Base-by-base conservation (phyloP, 495 filamentous ascomycete genomes). In the Neurospora cerealis region DNA sequence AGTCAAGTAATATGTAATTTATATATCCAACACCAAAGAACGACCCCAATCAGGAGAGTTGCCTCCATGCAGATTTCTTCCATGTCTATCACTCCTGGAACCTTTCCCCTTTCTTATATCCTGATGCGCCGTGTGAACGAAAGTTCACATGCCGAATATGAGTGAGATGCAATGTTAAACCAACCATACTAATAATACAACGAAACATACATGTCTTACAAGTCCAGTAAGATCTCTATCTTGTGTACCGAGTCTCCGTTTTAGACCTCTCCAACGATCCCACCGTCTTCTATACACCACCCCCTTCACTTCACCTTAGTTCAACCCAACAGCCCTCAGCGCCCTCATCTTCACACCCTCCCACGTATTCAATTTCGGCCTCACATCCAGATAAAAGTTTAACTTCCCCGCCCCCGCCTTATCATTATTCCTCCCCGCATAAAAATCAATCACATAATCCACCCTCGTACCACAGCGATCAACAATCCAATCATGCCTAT, bases 391-490 rank as follows among this genome's bases (percentile, higher is more conserved):
- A 81, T 93, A 98, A 81, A 99, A 99, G 75, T 91, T 97, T 75
- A 98, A 81, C 75, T 91, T 91, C 0, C 83, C 85, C 69, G 86
- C 88, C 3, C 88, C 89, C 2, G 80, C 84, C 41, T 73, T 81
- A 44, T 78, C 79, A 37, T 84, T 82, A 69, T 87, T 84, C 76
- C 91, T 93, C 0, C 96, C 96, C 39, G 91, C 88, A 81, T 99
- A 99, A 80, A 98, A 99, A 83, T 99, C 96, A 82, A 99, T 99
- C 36, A 99, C 90, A 80, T 99, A 99, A 79, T 98, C 96, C 48
- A 99, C 83, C 76, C 86, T 87, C 76, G 89, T 91, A n/a, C 94
- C 95, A 76, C 96, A 98, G 73, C 96, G 85, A 81, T 98, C 95
- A 11, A 99, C 91, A 19, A 97, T 91, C 96, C 96, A 98, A 82